These are phyloP conservation scores for Aspergillus clavatus DNA, from an alignment of 2,329 filamentous ascomycete species.

Conservation along the genomic window DNA sequence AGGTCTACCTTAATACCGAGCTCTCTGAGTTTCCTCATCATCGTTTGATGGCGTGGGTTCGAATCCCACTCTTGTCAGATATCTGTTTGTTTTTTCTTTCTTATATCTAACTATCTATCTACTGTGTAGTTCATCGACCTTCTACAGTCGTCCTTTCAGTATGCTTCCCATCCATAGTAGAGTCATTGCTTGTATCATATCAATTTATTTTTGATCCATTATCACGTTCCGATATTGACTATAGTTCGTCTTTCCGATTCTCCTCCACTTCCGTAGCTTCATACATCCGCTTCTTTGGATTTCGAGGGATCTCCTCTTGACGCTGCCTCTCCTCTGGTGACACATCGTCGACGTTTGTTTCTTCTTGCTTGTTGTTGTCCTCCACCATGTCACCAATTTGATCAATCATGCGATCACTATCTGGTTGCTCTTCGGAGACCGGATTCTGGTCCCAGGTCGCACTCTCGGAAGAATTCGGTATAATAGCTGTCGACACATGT, in stretches of 20 bases:
- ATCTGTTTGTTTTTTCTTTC: background rate
- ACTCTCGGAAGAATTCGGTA: slow-evolving; percentile 12
- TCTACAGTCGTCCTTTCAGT: background rate
- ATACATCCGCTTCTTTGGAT: slow-evolving; percentile 48
- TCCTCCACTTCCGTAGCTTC: slow-evolving; percentile 35
- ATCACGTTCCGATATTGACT: too few relatives aligned
- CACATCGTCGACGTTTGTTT: slow-evolving; percentile 30
- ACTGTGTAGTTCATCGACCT: too few relatives aligned
- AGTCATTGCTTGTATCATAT: too few relatives aligned
- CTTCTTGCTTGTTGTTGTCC: slow-evolving; percentile 21
- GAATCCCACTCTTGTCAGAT: slow-evolving; percentile 1
- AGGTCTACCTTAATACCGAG: slow-evolving; percentile 14
- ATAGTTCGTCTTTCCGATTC: slow-evolving; percentile 36
- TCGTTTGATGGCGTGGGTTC: background rate
- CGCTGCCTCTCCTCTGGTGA: slow-evolving; percentile 32
- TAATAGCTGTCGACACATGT: slow-evolving; percentile 19
- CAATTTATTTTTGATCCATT: slow-evolving; percentile 1
- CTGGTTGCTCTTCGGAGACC: slow-evolving; percentile 14
- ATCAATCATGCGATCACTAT: slow-evolving; percentile 37
- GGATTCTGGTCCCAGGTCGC: slow-evolving; percentile 20
- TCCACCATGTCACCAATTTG: slow-evolving; percentile 40
- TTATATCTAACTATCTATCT: too few relatives aligned
- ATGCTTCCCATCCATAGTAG: background rate
- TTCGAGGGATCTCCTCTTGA: slow-evolving; percentile 39
- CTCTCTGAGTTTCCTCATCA: background rate